Evolutionary conservation across 192 early-diverging fungal species (phyloP).

Genomic region (Lobosporangium transversale): DNA sequence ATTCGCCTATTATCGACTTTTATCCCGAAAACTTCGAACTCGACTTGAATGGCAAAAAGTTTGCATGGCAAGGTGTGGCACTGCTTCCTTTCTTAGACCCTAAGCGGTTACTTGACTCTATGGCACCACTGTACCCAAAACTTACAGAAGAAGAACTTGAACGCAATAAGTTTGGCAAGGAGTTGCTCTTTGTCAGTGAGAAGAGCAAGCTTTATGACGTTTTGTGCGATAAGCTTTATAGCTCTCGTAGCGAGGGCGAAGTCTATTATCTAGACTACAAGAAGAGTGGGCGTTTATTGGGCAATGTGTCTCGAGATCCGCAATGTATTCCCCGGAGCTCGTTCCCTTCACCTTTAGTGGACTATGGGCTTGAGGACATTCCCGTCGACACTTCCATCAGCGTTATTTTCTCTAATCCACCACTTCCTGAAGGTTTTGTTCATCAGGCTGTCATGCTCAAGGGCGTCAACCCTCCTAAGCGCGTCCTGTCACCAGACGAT

Average conservation of each 20-base stretch:
- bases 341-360: constrained; percentile 64
- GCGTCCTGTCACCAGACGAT: constrained; percentile 52
- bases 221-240: constrained; percentile 61
- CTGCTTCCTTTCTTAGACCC: constrained; percentile 97
- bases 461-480: constrained; percentile 36
- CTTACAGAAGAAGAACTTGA: constrained; percentile 76
- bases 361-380: constrained; percentile 66
- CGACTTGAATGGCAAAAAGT: constrained; percentile 89
- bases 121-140: constrained; percentile 69
- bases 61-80: constrained; percentile 92
- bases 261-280: constrained; percentile 59
- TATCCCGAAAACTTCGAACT: constrained; percentile 92
- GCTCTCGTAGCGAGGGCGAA: constrained; percentile 55
- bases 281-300: constrained; percentile 67
- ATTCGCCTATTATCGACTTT: constrained; percentile 93
- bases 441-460: constrained; percentile 45
- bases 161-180: constrained; percentile 78
- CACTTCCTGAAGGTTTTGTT: constrained; percentile 20
- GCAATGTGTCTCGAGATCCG: constrained; percentile 65
- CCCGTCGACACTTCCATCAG: constrained; percentile 71
- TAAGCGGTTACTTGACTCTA: constrained; percentile 76
- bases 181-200: constrained; percentile 67
- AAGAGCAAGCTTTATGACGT: constrained; percentile 70
- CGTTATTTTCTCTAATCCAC: constrained; percentile 43
- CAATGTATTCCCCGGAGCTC: constrained; percentile 70